Conservation (phyloP, 192 early-diverging fungal genomes). For the Dispira parvispora region DNA sequence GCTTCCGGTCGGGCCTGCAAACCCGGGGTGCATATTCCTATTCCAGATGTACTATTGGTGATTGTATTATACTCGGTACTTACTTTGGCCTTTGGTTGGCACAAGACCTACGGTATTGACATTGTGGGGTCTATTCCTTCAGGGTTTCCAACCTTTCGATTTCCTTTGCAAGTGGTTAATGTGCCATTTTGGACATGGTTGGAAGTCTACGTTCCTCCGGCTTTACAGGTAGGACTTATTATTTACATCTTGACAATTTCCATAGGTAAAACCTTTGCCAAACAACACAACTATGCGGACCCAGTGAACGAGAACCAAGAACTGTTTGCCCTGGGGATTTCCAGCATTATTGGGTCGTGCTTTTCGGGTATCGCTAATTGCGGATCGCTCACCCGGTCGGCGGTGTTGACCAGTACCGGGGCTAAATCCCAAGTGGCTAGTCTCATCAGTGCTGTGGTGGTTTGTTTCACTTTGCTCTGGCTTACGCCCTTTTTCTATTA, state of each 20-base stretch:
- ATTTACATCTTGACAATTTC: conserved; percentile 6
- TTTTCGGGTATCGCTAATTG: not conserved
- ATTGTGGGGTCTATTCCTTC: conserved; percentile 6
- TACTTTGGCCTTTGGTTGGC: not conserved
- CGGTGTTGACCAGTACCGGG: conserved; percentile 7
- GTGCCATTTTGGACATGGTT: not conserved
- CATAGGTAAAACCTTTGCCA: not conserved
- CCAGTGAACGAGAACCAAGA: conserved; percentile 1
- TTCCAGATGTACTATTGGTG: conserved; percentile 1
- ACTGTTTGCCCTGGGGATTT: conserved; percentile 7
- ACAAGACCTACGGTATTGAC: not conserved
- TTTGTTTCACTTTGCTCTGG: not conserved
- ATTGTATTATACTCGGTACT: conserved; percentile 6
- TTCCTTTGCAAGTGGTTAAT: not conserved
- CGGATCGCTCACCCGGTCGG: conserved; percentile 8
- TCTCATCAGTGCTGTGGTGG: conserved; percentile 1
- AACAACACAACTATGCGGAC: not conserved
- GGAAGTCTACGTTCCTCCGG: not conserved
- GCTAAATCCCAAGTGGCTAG: conserved; percentile 2
- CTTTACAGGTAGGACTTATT: conserved; percentile 3
- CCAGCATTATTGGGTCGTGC: conserved; percentile 4
- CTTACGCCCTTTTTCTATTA: conserved; percentile 12
- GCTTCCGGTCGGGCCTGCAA: too few relatives aligned
- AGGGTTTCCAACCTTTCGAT: conserved; percentile 1
- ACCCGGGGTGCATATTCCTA: not conserved